Base-by-base conservation (phyloP, 164 flowering plant genomes). In the Vitis amurensis region DNA sequence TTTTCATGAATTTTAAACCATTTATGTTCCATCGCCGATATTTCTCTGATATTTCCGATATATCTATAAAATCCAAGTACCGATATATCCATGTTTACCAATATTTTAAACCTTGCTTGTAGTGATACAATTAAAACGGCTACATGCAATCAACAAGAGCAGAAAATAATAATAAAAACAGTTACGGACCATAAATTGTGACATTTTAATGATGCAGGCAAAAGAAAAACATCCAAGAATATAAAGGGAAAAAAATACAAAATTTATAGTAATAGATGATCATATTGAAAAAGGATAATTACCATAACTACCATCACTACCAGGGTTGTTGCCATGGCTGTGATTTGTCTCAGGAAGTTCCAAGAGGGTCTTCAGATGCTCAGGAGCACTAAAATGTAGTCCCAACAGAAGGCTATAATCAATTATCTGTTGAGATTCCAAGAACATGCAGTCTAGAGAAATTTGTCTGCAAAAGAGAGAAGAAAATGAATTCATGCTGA, bases 341-440 rank as follows among this genome's bases (percentile, higher is more conserved):
- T 70, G 71, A 61, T 59, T 59, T 19, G 80, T 61, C 70, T 72
- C 81, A 13, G 86, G 75, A 59, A 80, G 68, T 74, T 84, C 88
- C 61, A 77, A 69, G 44, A 81, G 62, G 50, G 80, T 74, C 72
- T 68, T 89, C 79, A 91, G 80, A 78, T 86, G 86, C 72, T 84
- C 88, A 51, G 98, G 98, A 72, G 97, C 98, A 80, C 97, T 82
- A 78, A 92, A 94, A 80, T 94, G 99, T 71, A 94, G 73, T 29
- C 99, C 99, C 81, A 94, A 65, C 57, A 94, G 77, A 66, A 94
- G 89, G 84, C 99, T 94, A 63, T 94, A 94, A 77, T 94, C 99
- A 58, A 94, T 91, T 77, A 94, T 94, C 11, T 82, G 73, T 73
- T 88, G 94, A 59, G 97, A 83, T 74, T 92, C 87, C 59, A 94